These are phyloP conservation scores for Musa itinerans DNA, from an alignment of 176 grass and related monocot species.

Conservation along the genomic window DNA sequence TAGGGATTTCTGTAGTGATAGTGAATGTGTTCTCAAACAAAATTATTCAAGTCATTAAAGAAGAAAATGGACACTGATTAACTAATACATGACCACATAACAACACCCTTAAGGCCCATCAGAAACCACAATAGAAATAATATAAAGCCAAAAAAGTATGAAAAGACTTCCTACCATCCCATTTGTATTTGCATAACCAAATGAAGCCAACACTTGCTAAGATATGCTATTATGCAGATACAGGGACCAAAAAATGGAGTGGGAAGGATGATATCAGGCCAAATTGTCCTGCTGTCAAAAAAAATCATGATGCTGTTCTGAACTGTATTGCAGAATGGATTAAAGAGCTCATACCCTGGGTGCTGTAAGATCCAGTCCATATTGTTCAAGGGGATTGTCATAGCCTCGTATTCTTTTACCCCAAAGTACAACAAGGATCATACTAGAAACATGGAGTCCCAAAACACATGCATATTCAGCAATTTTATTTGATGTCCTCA, in stretches of 20 bases:
- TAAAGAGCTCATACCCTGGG: constrained; percentile 42
- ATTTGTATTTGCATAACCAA: neutral
- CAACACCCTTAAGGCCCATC: neutral
- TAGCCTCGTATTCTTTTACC: constrained; percentile 90
- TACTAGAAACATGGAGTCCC: constrained; percentile 64
- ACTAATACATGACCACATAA: neutral
- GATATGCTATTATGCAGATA: neutral
- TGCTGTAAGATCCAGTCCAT: constrained; percentile 56
- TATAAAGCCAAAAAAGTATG: neutral
- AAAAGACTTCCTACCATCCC: neutral
- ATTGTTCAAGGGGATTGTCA: constrained; percentile 69
- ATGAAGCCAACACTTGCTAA: neutral
- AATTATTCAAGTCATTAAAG: neutral
- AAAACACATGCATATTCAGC: constrained; percentile 61
- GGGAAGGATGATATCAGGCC: no score
- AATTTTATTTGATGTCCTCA: constrained; percentile 50
- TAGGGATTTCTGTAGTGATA: neutral
- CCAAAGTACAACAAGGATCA: constrained; percentile 79
- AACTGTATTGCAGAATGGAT: constrained; percentile 10
- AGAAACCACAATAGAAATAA: neutral
- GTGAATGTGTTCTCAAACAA: neutral
- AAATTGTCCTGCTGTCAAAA: no score
- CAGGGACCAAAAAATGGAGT: neutral
- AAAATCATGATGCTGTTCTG: neutral
- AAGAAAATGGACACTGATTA: neutral